These are phyloP conservation scores for Talaromyces sp. DNA, from an alignment of 2,329 filamentous ascomycete species.

Conservation along the genomic window DNA sequence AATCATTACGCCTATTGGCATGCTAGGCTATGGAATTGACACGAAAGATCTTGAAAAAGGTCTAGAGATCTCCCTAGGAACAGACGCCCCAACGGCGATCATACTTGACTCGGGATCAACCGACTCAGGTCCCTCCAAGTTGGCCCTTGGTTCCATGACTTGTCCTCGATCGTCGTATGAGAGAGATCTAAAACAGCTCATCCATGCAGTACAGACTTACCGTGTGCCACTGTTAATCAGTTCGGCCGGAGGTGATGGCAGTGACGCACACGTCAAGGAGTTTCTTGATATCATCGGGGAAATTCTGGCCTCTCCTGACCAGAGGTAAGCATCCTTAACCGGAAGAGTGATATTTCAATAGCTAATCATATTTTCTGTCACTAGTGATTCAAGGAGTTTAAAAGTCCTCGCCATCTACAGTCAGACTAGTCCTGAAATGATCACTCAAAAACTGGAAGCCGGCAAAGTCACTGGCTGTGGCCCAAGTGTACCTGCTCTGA, in stretches of 20 bases:
- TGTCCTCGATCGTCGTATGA: slow-evolving; percentile 35
- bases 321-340: not conserved
- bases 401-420: slow-evolving; percentile 33
- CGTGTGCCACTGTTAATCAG: slow-evolving; percentile 38
- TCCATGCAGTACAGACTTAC: slow-evolving; percentile 30
- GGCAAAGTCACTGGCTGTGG: slow-evolving; percentile 35
- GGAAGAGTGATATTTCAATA: not conserved
- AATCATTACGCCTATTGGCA: slow-evolving; percentile 44
- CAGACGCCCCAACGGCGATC: slow-evolving; percentile 20
- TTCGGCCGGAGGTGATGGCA: slow-evolving; percentile 46
- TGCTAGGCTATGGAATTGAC: slow-evolving; percentile 45
- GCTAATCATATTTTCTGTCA: not conserved
- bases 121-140: slow-evolving; percentile 22
- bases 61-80: slow-evolving; percentile 36
- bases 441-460: slow-evolving; percentile 24
- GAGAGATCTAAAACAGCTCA: slow-evolving; percentile 38
- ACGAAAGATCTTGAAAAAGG: slow-evolving; percentile 20
- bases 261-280: slow-evolving; percentile 37
- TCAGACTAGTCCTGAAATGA: slow-evolving; percentile 30
- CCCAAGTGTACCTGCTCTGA: slow-evolving; percentile 39
- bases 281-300: slow-evolving; percentile 36
- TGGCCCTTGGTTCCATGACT: slow-evolving; percentile 28
- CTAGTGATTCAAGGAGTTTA: slow-evolving; percentile 13
- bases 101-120: slow-evolving; percentile 25
- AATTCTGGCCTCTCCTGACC: slow-evolving; percentile 22